Evolutionary conservation across 805 yeast species (phyloP).

Genomic region (Saccharomyces mikatae): DNA sequence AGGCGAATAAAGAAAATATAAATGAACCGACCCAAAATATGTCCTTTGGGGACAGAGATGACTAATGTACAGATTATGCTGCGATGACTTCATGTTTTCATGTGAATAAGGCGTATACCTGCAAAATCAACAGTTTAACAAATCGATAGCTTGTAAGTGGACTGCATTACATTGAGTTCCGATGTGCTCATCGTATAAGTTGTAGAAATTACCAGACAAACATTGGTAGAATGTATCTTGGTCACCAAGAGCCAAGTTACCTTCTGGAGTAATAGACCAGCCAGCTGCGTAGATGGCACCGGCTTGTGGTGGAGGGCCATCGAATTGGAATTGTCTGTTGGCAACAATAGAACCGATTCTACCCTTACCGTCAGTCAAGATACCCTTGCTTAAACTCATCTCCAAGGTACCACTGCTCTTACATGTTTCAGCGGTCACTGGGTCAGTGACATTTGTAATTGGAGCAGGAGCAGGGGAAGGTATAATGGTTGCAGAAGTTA

Average conservation of each 20-base stretch:
- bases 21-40: neutral
- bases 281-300: slow-evolving; percentile 67
- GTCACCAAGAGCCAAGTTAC: slow-evolving; percentile 57
- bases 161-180: slow-evolving; percentile 59
- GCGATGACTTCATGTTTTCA: neutral
- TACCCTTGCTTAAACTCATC: slow-evolving; percentile 43
- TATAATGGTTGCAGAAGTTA: slow-evolving; percentile 3
- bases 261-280: slow-evolving; percentile 49
- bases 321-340: slow-evolving; percentile 79
- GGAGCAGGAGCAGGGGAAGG: slow-evolving; percentile 13
- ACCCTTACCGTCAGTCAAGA: slow-evolving; percentile 51
- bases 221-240: slow-evolving; percentile 62
- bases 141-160: slow-evolving; percentile 49
- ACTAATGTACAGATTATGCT: slow-evolving; percentile 1
- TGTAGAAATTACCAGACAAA: slow-evolving; percentile 67
- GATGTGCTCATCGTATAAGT: slow-evolving; percentile 58
- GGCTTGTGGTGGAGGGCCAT: slow-evolving; percentile 82
- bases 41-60: neutral
- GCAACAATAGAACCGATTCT: slow-evolving; percentile 77
- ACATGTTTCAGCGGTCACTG: slow-evolving; percentile 37
- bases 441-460: slow-evolving; percentile 33
- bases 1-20: neutral
- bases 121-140: slow-evolving; percentile 41
- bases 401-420: slow-evolving; percentile 43
- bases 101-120: neutral